Percentiles rank a stretch among this genome's conserved stretches.
Evolutionary conservation across 2,329 filamentous ascomycete genomes (phyloP).

Genomic region (Cordyceps cateniannulata): DNA sequence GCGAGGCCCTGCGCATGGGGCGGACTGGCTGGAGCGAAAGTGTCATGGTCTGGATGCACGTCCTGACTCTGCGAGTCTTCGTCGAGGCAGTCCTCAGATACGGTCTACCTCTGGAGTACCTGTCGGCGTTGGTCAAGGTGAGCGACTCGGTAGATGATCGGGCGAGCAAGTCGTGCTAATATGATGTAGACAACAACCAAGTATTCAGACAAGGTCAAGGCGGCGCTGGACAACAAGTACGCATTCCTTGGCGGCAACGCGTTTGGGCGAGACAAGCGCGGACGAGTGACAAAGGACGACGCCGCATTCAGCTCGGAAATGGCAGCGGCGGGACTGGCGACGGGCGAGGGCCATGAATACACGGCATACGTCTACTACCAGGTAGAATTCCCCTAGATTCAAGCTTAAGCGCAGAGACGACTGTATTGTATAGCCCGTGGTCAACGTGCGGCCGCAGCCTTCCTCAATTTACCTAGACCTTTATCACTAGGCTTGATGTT

Average conservation of each 20-base stretch:
- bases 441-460: not conserved
- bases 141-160: slow-evolving; percentile 20
- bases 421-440: slow-evolving; percentile 4
- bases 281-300: slow-evolving; percentile 86
- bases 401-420: not conserved
- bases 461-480: slow-evolving; percentile 1
- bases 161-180: not conserved
- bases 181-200: slow-evolving; percentile 69
- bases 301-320: slow-evolving; percentile 72
- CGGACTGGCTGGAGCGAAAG: slow-evolving; percentile 93
- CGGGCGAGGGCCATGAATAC: slow-evolving; percentile 74
- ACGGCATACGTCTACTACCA: slow-evolving; percentile 97
- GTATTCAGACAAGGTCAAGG: slow-evolving; percentile 68
- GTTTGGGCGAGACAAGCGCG: slow-evolving; percentile 88
- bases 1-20: slow-evolving; percentile 79
- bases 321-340: slow-evolving; percentile 63
- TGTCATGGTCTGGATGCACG: slow-evolving; percentile 94
- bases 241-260: slow-evolving; percentile 93
- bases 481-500: not conserved
- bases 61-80: slow-evolving; percentile 85
- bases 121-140: slow-evolving; percentile 80
- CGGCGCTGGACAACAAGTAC: slow-evolving; percentile 75
- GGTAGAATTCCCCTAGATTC: slow-evolving; percentile 60
- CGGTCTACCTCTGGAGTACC: slow-evolving; percentile 83
- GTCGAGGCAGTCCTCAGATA: slow-evolving; percentile 98